Conservation (phyloP, 257 asterid species). For the Solanum chmielewskii region DNA sequence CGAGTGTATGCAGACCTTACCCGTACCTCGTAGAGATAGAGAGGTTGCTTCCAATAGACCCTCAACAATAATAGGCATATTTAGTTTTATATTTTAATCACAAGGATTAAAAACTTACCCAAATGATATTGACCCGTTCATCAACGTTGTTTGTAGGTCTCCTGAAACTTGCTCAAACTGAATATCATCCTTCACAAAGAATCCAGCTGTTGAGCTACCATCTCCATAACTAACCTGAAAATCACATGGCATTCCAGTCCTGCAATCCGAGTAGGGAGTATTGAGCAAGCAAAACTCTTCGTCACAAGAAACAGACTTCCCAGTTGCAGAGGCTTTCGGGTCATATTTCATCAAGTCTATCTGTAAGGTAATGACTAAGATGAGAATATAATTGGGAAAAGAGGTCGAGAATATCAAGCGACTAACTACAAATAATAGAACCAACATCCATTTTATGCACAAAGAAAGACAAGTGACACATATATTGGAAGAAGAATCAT, state of each 20-base stretch:
- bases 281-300: constrained; percentile 36
- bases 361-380: constrained; percentile 17
- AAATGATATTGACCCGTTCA: constrained; percentile 42
- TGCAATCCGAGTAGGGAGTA: constrained; percentile 27
- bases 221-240: constrained; percentile 47
- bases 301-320: constrained; percentile 35
- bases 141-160: constrained; percentile 20
- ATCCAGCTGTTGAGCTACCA: constrained; percentile 51
- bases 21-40: neutral
- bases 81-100: neutral
- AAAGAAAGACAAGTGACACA: neutral
- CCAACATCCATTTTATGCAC: neutral
- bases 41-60: neutral
- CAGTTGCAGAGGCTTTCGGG: constrained; percentile 38
- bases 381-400: neutral
- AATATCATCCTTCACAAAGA: constrained; percentile 37
- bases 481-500: constrained; percentile 1
- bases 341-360: constrained; percentile 37
- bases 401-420: neutral
- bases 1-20: neutral
- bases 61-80: neutral
- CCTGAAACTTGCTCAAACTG: constrained; percentile 40
- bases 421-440: neutral
- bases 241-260: constrained; percentile 29
- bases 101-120: constrained; percentile 28